phyloP scores from a whole-genome alignment of 2,329 filamentous ascomycete species.

The Albophoma yamanashiensis region DNA sequence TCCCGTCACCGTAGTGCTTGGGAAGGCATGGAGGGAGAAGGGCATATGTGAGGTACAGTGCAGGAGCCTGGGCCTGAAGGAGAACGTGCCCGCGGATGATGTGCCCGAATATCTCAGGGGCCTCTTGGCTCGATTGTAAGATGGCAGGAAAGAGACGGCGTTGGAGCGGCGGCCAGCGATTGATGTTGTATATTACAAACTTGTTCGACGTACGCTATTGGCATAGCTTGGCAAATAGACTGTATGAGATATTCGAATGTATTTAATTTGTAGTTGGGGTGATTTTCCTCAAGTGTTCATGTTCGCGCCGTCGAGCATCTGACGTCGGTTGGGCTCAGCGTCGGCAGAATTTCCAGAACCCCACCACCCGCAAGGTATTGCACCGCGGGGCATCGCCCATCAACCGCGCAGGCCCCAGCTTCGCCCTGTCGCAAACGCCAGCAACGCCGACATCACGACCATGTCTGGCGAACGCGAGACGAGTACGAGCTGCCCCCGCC shows the following conservation, averaged over 20 bases:
- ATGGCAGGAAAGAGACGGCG: background rate
- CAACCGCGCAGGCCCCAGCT: background rate
- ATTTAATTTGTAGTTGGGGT: background rate
- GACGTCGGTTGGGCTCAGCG: background rate
- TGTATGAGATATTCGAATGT: background rate
- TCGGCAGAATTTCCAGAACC: background rate
- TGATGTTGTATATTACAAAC: background rate
- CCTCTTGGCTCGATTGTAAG: slow-evolving; percentile 38
- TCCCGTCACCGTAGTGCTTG: slow-evolving; percentile 71
- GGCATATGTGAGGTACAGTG: slow-evolving; percentile 69
- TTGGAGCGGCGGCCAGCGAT: background rate
- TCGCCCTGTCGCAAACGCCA: background rate
- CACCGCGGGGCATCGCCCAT: background rate
- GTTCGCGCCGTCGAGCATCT: background rate
- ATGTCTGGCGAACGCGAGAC: slow-evolving; percentile 24
- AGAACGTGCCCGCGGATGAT: slow-evolving; percentile 40
- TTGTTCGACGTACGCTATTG: background rate
- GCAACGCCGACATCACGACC: slow-evolving; percentile 3
- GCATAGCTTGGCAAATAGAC: background rate
- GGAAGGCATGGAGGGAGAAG: slow-evolving; percentile 53
- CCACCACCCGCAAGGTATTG: background rate
- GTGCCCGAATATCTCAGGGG: slow-evolving; percentile 33
- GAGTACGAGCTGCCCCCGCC: slow-evolving; percentile 10
- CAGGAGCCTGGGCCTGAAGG: slow-evolving; percentile 51
- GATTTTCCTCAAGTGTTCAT: background rate